Evolutionary conservation across 1,284 basidiomycete species (phyloP), one percentile per base, ranked within the genome.

Genomic region (Papiliotrema laurentii): DNA sequence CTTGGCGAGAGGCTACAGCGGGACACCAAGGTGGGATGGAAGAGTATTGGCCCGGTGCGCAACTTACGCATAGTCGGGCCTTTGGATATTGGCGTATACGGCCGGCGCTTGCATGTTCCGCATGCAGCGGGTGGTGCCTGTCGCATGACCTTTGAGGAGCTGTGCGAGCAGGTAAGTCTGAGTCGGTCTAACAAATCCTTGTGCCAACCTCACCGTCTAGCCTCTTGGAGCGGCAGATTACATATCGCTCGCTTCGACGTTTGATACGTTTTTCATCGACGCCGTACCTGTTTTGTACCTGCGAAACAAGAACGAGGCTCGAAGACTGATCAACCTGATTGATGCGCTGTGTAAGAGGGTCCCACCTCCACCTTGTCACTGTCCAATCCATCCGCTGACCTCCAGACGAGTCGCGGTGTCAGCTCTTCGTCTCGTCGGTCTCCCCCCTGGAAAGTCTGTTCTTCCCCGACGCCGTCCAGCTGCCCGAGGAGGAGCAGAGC

Each of bases 171-270:
- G 69, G 80, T 79, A 50, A 37, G 72, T 50, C 4, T n/a, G 4
- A 10, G 21, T 33, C n/a, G 30, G 10, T n/a, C n/a, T n/a, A n/a
- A n/a, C 30, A n/a, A 33, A 9, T 33, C 9, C 30, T 13, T 7
- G 35, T 19, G 35, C 25, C 19, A 26, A 43, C 5, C 43, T 53
- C 16, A 46, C n/a, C 21, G 25, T 28, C 41, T 45, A 81, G 75
- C 77, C 83, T 0, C 73, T 86, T 0, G 84, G 84, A 0, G 78
- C 83, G 1, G 85, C 84, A 9, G 84, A 87, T 67, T 87, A 86
- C 64, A 73, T 85, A 35, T 80, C 82, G 0, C 69, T 87, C 9
- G 80, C 82, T 0, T 80, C 80, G 0, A 78, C 75, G 1, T 84
- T 78, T 58, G 75, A 77, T 49, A 83, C 80, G 0, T 71, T 86